Evolutionary conservation across 1,139 yeast genomes (phyloP).

Genomic region (Zygosaccharomyces sapae): DNA sequence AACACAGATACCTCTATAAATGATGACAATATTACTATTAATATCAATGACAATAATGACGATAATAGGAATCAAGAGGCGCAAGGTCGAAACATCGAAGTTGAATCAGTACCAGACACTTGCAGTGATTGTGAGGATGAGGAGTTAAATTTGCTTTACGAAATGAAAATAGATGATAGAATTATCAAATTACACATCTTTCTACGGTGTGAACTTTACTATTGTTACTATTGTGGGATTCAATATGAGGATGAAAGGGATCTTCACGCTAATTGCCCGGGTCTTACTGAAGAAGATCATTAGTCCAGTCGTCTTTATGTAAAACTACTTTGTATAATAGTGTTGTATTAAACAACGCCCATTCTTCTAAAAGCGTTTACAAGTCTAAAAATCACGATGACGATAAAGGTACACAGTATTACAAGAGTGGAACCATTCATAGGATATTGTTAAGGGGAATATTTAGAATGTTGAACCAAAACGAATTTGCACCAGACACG

Average conservation of each 20-base stretch:
- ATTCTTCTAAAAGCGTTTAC: neutral
- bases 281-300: conserved; percentile 43
- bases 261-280: conserved; percentile 44
- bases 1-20: conserved; percentile 7
- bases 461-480: neutral
- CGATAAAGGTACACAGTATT: too few species aligned
- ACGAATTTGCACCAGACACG: conserved; percentile 5
- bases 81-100: conserved; percentile 5
- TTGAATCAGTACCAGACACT: conserved; percentile 11
- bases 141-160: conserved; percentile 36
- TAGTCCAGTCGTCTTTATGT: conserved; percentile 1
- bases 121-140: conserved; percentile 30
- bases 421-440: too few species aligned
- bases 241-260: conserved; percentile 39
- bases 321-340: conserved; percentile 2
- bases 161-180: conserved; percentile 29
- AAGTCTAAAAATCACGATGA: too few species aligned
- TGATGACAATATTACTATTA: too few species aligned
- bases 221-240: conserved; percentile 50
- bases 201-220: conserved; percentile 40
- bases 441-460: neutral
- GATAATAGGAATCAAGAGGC: too few species aligned
- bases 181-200: conserved; percentile 35
- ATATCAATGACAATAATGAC: too few species aligned
- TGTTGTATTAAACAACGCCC: neutral